These are phyloP conservation scores for Mesembryanthemum crystallinum DNA, from an alignment of 148 eudicot species.

Conservation along the genomic window DNA sequence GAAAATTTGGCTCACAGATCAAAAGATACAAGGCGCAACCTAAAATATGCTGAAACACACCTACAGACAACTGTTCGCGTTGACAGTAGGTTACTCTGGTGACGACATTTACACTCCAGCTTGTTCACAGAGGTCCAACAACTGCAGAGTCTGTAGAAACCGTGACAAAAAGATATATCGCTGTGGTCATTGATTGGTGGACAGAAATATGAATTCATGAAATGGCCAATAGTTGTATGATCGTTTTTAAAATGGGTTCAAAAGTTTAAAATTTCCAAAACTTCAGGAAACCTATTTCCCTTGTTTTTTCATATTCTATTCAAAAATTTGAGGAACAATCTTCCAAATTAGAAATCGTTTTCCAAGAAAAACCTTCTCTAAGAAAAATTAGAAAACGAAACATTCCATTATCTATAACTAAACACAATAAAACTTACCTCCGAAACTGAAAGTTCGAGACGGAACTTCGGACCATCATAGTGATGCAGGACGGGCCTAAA, in stretches of 20 bases:
- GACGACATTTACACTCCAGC: conserved; percentile 47
- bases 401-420: no score
- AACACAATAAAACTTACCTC: conserved; percentile 51
- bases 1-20: conserved; percentile 47
- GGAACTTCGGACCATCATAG: conserved; percentile 98
- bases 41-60: conserved; percentile 30
- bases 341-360: no score
- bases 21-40: conserved; percentile 30
- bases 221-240: not conserved
- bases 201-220: not conserved
- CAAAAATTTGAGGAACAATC: no score
- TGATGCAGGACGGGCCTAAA: conserved; percentile 99
- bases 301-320: no score
- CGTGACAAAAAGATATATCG: not conserved
- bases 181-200: not conserved
- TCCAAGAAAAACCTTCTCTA: no score
- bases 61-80: conserved; percentile 35
- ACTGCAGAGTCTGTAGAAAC: conserved; percentile 72
- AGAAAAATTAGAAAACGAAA: no score
- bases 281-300: no score
- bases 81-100: conserved; percentile 16
- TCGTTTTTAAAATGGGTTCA: not conserved
- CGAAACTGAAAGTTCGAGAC: conserved; percentile 92
- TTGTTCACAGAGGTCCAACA: conserved; percentile 98
- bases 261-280: no score